A percentile compares a stretch with the other conserved stretches of the same genome.
These are phyloP conservation scores for Trypanosoma lewisi DNA, from an alignment of 208 protist species.

Conservation along the genomic window DNA sequence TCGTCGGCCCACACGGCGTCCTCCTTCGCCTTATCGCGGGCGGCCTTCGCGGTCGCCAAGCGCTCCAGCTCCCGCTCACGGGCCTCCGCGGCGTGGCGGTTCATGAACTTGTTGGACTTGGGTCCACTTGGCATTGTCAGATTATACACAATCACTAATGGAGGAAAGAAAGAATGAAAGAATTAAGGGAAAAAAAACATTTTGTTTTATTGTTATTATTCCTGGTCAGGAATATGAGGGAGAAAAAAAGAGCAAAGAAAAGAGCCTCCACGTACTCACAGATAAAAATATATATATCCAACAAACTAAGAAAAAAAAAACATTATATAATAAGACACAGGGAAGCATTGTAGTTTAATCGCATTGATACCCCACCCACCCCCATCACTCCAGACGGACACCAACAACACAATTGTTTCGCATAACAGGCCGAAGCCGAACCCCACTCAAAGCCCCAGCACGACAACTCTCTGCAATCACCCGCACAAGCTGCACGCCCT, in stretches of 20 bases:
- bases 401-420: conserved; percentile 37
- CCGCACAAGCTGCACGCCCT: conserved; percentile 55
- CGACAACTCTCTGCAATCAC: conserved; percentile 43
- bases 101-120: conserved; percentile 82
- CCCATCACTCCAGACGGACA: conserved; percentile 14
- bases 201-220: not conserved
- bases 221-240: too few species aligned
- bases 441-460: conserved; percentile 1
- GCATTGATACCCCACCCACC: not conserved
- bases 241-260: not conserved
- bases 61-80: conserved; percentile 69
- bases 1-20: conserved; percentile 75
- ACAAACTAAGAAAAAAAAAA: not conserved
- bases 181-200: not conserved
- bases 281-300: not conserved
- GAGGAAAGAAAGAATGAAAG: not conserved
- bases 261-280: not conserved
- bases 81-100: conserved; percentile 85
- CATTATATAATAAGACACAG: not conserved
- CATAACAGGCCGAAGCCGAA: conserved; percentile 38
- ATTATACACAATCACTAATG: not conserved
- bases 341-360: too few species aligned
- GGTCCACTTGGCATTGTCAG: conserved; percentile 77
- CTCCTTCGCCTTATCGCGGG: conserved; percentile 42
- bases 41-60: conserved; percentile 24